Conservation (phyloP, 2,329 filamentous ascomycete species). For the Bipolaris sorokiniana region DNA sequence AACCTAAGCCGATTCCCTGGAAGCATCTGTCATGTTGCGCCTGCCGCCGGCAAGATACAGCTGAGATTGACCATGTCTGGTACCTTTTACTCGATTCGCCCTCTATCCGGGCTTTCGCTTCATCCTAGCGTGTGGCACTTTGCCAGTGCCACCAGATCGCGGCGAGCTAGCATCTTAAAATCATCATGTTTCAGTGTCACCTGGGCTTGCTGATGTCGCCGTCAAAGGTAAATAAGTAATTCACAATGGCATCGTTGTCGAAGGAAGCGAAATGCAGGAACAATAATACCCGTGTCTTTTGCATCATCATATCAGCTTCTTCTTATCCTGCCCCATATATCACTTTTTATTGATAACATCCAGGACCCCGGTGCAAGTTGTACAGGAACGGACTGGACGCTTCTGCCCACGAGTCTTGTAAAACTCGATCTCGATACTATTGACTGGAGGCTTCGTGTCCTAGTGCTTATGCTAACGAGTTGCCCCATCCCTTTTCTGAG, state of each 20-base stretch:
- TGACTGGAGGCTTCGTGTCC: constrained; percentile 29
- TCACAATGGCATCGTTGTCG: constrained; percentile 9
- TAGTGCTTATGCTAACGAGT: constrained; percentile 48
- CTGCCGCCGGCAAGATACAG: constrained; percentile 42
- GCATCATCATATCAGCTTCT: constrained; percentile 6
- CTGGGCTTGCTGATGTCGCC: constrained; percentile 14
- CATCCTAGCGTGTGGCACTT: constrained; percentile 13
- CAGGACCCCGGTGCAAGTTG: constrained; percentile 38
- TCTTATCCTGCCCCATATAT: no score
- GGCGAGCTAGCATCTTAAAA: constrained; percentile 9
- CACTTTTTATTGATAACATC: constrained; percentile 30
- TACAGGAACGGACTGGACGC: constrained; percentile 24
- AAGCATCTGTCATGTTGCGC: constrained; percentile 41
- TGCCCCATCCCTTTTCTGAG: constrained; percentile 33
- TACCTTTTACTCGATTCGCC: constrained; percentile 22
- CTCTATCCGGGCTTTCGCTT: constrained; percentile 34
- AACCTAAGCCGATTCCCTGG: constrained; percentile 36
- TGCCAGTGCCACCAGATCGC: constrained; percentile 20
- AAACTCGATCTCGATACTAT: constrained; percentile 23
- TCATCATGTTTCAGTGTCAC: constrained; percentile 8
- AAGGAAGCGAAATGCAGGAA: constrained; percentile 24
- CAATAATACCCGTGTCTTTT: constrained; percentile 10
- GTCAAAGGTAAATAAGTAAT: constrained; percentile 11
- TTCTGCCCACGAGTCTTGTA: constrained; percentile 23
- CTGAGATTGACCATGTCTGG: constrained; percentile 40